Base-by-base conservation (phyloP, 176 grass and related monocot species). In the Musa schizocarpa region DNA sequence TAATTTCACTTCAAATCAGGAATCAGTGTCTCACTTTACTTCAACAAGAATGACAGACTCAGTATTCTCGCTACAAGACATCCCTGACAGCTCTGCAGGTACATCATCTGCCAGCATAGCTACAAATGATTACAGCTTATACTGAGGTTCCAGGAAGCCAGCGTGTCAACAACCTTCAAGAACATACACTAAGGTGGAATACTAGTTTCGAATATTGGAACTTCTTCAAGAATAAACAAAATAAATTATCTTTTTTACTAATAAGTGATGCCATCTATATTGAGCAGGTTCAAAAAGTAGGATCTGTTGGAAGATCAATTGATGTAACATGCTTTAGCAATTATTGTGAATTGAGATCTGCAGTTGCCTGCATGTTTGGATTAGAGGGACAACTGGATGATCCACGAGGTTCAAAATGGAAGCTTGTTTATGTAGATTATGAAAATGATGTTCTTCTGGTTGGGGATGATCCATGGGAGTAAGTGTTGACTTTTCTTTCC, bases 401-500 rank as follows among this genome's bases (percentile, higher is more conserved):
- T 49, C 84, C 90, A 76, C 82, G 69, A 20, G 78, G 72, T 83
- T 94, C 91, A 50, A 84, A 94, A 20, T 99, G 95, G 95, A 99
- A 94, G 82, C 90, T 99, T 43, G 95, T 99, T 50, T 99, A 99
- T 11, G 86, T 99, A 0, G 95, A 94, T 84, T 94, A 92, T 9
- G 91, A 99, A 86, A 92, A 99, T 11, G 95, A 99, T 12, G 86
- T 94, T 71, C 95, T 99, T 79, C 86, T 94, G 0, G 95, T 99
- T 17, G 95, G 91, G 29, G 95, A 99, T 58, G 95, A 99, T 81
- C 95, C 95, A n/a, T 99, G 95, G 91, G 90, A 99, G 95, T 99
- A 89, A 81, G 90, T 78, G n/a, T 59, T 10, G 29, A 1, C 63
- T 23, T 10, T 13, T 11, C 9, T 62, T 21, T 25, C 9, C 27